Evolutionary conservation across 352 stramenopile species (phyloP).

Genomic region (Thalassiosira hispida): DNA sequence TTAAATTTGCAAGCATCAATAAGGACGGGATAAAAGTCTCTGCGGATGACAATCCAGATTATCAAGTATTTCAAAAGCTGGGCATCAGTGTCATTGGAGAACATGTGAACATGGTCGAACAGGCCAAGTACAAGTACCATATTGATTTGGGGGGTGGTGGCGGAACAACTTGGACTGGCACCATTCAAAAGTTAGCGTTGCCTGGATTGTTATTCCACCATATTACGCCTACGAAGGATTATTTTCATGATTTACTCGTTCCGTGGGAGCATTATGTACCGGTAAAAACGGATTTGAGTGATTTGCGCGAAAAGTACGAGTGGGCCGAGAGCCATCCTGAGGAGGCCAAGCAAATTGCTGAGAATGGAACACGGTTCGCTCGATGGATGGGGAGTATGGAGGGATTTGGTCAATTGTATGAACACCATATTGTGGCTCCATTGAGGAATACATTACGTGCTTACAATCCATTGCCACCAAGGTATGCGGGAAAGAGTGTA

Average conservation of each 20-base stretch:
- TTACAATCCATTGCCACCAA: no score
- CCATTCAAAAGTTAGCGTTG: constrained; percentile 40
- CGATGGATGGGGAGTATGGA: no score
- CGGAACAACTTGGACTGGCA: constrained; percentile 45
- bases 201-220: constrained; percentile 55
- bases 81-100: no score
- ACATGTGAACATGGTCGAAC: no score
- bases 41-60: no score
- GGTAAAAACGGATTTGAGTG: constrained; percentile 36
- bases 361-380: no score
- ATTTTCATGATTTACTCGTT: constrained; percentile 35
- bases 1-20: constrained; percentile 24
- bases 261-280: constrained; percentile 56
- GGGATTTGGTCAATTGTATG: no score
- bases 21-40: no score
- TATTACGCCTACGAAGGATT: constrained; percentile 56
- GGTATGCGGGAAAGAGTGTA: no score
- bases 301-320: constrained; percentile 47
- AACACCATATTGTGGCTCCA: no score
- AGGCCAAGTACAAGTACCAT: constrained; percentile 13
- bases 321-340: constrained; percentile 47
- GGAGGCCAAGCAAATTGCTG: constrained; percentile 10
- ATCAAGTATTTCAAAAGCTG: no score
- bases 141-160: neutral
- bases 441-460: no score